phyloP scores from a whole-genome alignment of 345 rosid genomes.

The Geranium rotundifolium region DNA sequence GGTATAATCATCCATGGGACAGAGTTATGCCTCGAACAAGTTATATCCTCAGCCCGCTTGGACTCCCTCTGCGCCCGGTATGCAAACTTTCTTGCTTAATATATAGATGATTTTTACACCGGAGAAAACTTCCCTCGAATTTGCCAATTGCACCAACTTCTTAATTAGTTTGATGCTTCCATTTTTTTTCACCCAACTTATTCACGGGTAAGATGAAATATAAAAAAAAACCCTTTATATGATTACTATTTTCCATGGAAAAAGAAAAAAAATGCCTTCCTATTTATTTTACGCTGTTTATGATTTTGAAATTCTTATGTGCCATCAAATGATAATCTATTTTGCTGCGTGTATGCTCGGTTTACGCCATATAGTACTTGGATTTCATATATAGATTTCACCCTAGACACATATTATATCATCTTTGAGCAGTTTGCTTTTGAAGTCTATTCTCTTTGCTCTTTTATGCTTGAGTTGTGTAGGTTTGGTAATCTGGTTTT shows the following conservation, averaged over 20 bases:
- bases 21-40: conserved; percentile 31
- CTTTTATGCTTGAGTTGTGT: not conserved
- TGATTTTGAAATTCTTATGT: too few relatives aligned
- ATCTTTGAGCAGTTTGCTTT: not conserved
- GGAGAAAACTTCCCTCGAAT: not conserved
- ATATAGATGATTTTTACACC: not conserved
- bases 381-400: not conserved
- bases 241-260: too few relatives aligned
- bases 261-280: too few relatives aligned
- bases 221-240: not conserved
- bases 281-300: too few relatives aligned
- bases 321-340: too few relatives aligned
- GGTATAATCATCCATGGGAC: conserved; percentile 81
- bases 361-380: not conserved
- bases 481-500: not conserved
- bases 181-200: not conserved
- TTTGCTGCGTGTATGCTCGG: not conserved
- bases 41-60: conserved; percentile 44
- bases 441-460: not conserved
- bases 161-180: too few relatives aligned
- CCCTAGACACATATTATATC: not conserved
- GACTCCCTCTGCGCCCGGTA: conserved; percentile 82
- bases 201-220: not conserved
- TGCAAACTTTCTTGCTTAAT: conserved; percentile 19
- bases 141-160: too few relatives aligned